These are phyloP conservation scores for Diaporthe ampelina DNA, from an alignment of 2,329 filamentous ascomycete genomes.

Conservation along the genomic window DNA sequence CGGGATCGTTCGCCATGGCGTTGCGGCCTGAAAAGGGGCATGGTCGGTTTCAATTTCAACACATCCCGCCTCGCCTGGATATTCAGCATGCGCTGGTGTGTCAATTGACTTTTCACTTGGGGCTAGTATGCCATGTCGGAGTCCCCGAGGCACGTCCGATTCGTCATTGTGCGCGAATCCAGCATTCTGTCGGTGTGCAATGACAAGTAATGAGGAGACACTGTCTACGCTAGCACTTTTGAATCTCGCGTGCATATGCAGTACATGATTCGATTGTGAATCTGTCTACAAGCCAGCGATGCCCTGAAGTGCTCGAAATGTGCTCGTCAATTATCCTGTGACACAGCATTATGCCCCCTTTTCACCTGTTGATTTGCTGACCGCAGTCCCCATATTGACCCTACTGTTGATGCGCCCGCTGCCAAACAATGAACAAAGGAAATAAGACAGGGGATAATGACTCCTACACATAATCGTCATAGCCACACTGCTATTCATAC, in stretches of 20 bases:
- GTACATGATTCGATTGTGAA: constrained; percentile 9
- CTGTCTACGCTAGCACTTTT: not conserved
- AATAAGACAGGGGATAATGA: not conserved
- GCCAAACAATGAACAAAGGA: not conserved
- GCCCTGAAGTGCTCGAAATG: not conserved
- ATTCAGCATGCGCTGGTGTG: constrained; percentile 9
- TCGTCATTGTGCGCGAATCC: not conserved
- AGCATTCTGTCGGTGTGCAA: not conserved
- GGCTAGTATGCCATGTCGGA: not conserved
- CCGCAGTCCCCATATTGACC: not conserved
- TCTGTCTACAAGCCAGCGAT: not conserved
- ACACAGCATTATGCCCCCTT: not conserved
- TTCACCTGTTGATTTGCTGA: not conserved
- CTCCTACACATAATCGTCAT: not conserved
- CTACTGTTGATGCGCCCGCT: not conserved
- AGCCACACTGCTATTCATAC: not conserved
- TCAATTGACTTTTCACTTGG: not conserved
- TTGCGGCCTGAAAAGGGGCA: not conserved
- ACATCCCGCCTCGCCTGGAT: constrained; percentile 2
- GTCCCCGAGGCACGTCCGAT: not conserved
- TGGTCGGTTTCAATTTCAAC: constrained; percentile 21
- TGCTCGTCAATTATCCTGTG: not conserved
- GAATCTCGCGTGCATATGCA: constrained; percentile 23
- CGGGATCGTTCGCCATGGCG: not conserved
- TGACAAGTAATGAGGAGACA: not conserved